Conservation (phyloP, 164 flowering plant species). For the Liriodendron chinense region DNA sequence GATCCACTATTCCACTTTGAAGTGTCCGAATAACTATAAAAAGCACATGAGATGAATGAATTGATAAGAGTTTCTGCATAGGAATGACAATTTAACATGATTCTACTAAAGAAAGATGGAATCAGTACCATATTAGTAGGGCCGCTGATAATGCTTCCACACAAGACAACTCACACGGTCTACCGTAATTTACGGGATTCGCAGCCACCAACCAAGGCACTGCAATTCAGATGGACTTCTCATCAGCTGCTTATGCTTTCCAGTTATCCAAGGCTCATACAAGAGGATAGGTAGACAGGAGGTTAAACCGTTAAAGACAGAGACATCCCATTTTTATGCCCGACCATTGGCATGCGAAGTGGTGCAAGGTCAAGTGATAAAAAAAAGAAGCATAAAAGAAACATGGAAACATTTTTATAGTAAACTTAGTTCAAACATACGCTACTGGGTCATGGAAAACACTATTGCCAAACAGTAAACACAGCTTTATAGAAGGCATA, state of each 20-base stretch:
- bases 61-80: not conserved
- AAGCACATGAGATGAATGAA: not conserved
- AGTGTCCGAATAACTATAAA: not conserved
- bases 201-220: constrained; percentile 99
- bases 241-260: not conserved
- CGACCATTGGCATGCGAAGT: not conserved
- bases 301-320: not conserved
- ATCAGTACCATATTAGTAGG: constrained; percentile 70
- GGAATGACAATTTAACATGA: not conserved
- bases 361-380: not conserved
- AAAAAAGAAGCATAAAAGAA: not conserved
- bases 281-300: not conserved
- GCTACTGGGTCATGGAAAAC: not conserved
- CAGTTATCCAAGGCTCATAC: not conserved
- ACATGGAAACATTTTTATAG: not conserved
- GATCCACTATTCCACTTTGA: no score
- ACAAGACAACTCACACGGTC: constrained; percentile 94
- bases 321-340: not conserved
- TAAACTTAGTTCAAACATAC: not conserved
- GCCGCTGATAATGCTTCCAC: constrained; percentile 98
- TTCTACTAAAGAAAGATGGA: not conserved
- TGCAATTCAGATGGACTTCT: constrained; percentile 25
- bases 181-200: constrained; percentile 96
- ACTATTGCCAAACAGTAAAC: not conserved
- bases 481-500: not conserved